These are phyloP conservation scores for Phaffia australis DNA, from an alignment of 768 basidiomycete species.

Conservation along the genomic window DNA sequence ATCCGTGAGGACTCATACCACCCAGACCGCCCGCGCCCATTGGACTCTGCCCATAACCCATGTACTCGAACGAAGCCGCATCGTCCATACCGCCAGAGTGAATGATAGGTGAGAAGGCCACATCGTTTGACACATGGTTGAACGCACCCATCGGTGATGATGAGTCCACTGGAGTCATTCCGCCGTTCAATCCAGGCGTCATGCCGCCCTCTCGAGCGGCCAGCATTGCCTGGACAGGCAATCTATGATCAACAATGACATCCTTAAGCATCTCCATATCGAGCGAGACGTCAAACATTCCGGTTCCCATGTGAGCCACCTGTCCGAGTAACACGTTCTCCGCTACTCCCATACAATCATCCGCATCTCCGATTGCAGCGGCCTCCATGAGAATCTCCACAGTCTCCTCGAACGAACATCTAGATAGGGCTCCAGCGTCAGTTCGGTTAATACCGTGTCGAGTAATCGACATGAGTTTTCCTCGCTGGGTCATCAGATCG, in stretches of 20 bases:
- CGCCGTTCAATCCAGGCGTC: slow-evolving; percentile 52
- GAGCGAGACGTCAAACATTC: slow-evolving; percentile 78
- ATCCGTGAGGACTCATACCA: slow-evolving; percentile 46
- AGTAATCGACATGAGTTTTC: slow-evolving; percentile 91
- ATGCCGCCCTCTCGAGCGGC: slow-evolving; percentile 35
- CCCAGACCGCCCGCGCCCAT: slow-evolving; percentile 51
- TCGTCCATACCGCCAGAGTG: slow-evolving; percentile 40
- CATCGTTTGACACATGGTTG: slow-evolving; percentile 39
- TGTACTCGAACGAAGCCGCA: slow-evolving; percentile 48
- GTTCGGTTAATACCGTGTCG: slow-evolving; percentile 98
- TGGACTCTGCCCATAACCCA: slow-evolving; percentile 72
- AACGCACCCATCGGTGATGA: slow-evolving; percentile 48
- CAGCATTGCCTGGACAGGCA: slow-evolving; percentile 41
- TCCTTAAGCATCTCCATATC: slow-evolving; percentile 99
- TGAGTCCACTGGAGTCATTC: slow-evolving; percentile 93
- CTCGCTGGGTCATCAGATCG: slow-evolving; percentile 96
- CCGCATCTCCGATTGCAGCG: slow-evolving; percentile 93
- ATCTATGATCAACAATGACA: slow-evolving; percentile 88
- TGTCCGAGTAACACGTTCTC: slow-evolving; percentile 99
- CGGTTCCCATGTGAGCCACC: slow-evolving; percentile 99
- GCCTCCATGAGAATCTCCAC: slow-evolving; percentile 99
- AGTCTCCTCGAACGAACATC: slow-evolving; percentile 98
- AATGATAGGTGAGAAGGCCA: slow-evolving; percentile 90
- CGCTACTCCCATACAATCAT: slow-evolving; percentile 96
- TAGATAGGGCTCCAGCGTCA: slow-evolving; percentile 96